Conservation (phyloP, 768 basidiomycete genomes). For the Auriculariales sp. region DNA sequence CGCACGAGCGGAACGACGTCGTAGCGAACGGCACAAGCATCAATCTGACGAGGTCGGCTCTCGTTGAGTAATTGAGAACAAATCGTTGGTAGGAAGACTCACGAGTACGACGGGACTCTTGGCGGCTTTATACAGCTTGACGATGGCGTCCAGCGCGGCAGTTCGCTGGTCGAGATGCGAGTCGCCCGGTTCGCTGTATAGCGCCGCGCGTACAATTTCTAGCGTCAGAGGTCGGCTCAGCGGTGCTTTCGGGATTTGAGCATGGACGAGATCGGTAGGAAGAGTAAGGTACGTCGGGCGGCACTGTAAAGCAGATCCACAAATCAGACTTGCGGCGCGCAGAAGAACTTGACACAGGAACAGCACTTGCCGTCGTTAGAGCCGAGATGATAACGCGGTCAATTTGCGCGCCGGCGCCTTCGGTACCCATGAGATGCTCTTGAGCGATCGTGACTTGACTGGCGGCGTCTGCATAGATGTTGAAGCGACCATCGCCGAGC, state of each 20-base stretch:
- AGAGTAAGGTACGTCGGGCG: slow-evolving; percentile 81
- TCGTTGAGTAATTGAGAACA: too few species aligned
- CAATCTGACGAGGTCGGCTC: slow-evolving; percentile 19
- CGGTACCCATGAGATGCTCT: slow-evolving; percentile 37
- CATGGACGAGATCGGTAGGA: slow-evolving; percentile 67
- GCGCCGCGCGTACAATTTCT: slow-evolving; percentile 5
- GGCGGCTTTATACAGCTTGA: slow-evolving; percentile 45
- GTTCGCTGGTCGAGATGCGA: slow-evolving; percentile 25
- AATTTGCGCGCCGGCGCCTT: slow-evolving; percentile 50
- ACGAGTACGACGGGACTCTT: slow-evolving; percentile 55
- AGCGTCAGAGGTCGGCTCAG: slow-evolving; percentile 45
- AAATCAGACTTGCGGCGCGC: background rate
- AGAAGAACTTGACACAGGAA: background rate
- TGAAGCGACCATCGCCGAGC: slow-evolving; percentile 71
- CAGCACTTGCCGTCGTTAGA: slow-evolving; percentile 31
- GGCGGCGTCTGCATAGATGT: slow-evolving; percentile 65
- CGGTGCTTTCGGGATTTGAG: slow-evolving; percentile 48
- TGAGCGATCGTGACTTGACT: slow-evolving; percentile 62
- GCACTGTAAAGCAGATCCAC: slow-evolving; percentile 27
- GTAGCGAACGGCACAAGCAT: slow-evolving; percentile 69
- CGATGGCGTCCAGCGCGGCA: slow-evolving; percentile 62
- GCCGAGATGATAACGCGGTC: slow-evolving; percentile 66
- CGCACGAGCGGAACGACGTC: slow-evolving; percentile 46
- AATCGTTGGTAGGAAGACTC: background rate
- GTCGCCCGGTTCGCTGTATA: slow-evolving; percentile 29